Evolutionary conservation across 2,329 filamentous ascomycete genomes (phyloP).

Genomic region (Reticulascus tulasneorum): DNA sequence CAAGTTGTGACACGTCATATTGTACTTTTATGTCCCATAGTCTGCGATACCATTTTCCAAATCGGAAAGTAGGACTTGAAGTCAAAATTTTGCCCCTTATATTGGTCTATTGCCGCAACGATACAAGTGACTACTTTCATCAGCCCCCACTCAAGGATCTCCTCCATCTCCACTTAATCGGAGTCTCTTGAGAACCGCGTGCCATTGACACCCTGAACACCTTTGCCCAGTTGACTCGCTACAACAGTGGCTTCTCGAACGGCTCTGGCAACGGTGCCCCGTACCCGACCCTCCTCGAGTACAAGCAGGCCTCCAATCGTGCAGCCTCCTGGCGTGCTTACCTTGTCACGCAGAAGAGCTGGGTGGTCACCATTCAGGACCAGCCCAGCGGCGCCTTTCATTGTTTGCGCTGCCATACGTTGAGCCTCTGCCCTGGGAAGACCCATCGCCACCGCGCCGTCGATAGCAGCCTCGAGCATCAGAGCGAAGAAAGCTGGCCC

Average conservation of each 20-base stretch:
- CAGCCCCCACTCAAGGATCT: too few species aligned
- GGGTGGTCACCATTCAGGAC: conserved; percentile 72
- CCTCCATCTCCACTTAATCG: too few species aligned
- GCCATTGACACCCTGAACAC: conserved; percentile 45
- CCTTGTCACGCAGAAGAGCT: conserved; percentile 69
- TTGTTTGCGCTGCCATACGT: conserved; percentile 74
- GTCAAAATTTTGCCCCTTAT: too few species aligned
- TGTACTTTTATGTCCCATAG: too few species aligned
- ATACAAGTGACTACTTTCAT: too few species aligned
- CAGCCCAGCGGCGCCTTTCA: conserved; percentile 68
- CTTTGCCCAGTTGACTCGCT: conserved; percentile 56
- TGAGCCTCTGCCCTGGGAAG: conserved; percentile 68
- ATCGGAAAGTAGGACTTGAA: too few species aligned
- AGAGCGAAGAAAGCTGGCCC: conserved; percentile 74
- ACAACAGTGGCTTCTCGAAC: conserved; percentile 68
- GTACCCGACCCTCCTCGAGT: conserved; percentile 67
- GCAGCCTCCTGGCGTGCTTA: conserved; percentile 74
- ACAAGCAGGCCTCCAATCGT: conserved; percentile 71
- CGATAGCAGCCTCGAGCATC: conserved; percentile 70
- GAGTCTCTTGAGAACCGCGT: conserved; percentile 27
- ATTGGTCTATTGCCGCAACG: too few species aligned
- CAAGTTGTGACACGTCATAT: too few species aligned
- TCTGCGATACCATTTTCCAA: too few species aligned
- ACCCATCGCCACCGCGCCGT: conserved; percentile 77
- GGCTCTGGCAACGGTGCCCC: conserved; percentile 63